These are phyloP conservation scores for Trichoderma asperelloides DNA, from an alignment of 495 filamentous ascomycete genomes.

Conservation along the genomic window DNA sequence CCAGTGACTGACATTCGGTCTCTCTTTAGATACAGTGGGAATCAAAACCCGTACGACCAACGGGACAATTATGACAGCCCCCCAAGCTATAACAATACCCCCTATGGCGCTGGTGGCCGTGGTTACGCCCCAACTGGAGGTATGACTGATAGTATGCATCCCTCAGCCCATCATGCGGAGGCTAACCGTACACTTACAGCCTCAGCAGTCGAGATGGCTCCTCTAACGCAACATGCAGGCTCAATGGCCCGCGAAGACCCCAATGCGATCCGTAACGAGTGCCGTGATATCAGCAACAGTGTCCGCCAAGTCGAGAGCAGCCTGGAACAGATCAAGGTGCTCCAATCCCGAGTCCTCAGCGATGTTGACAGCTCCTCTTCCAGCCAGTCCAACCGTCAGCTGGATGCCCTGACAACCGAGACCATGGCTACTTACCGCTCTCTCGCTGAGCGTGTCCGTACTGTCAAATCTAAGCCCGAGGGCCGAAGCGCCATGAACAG, in stretches of 20 bases:
- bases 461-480: slow-evolving; percentile 70
- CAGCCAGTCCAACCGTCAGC: slow-evolving; percentile 43
- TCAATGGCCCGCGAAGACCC: slow-evolving; percentile 43
- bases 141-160: slow-evolving; percentile 8
- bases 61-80: slow-evolving; percentile 24
- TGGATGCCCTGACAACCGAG: slow-evolving; percentile 53
- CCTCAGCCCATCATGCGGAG: neutral
- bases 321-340: slow-evolving; percentile 46
- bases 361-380: slow-evolving; percentile 47
- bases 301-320: slow-evolving; percentile 65
- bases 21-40: slow-evolving; percentile 33
- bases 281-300: slow-evolving; percentile 63
- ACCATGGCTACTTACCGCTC: slow-evolving; percentile 74
- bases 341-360: slow-evolving; percentile 50
- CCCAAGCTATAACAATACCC: slow-evolving; percentile 35
- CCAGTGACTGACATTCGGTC: slow-evolving; percentile 19
- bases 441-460: slow-evolving; percentile 64
- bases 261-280: slow-evolving; percentile 74
- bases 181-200: slow-evolving; percentile 19
- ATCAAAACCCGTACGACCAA: slow-evolving; percentile 44
- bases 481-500: slow-evolving; percentile 58
- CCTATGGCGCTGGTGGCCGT: slow-evolving; percentile 31
- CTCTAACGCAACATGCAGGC: slow-evolving; percentile 40
- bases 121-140: slow-evolving; percentile 24
- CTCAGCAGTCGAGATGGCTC: slow-evolving; percentile 54